Evolutionary conservation across 1,284 basidiomycete genomes (phyloP).

Genomic region (Tilletia caries): DNA sequence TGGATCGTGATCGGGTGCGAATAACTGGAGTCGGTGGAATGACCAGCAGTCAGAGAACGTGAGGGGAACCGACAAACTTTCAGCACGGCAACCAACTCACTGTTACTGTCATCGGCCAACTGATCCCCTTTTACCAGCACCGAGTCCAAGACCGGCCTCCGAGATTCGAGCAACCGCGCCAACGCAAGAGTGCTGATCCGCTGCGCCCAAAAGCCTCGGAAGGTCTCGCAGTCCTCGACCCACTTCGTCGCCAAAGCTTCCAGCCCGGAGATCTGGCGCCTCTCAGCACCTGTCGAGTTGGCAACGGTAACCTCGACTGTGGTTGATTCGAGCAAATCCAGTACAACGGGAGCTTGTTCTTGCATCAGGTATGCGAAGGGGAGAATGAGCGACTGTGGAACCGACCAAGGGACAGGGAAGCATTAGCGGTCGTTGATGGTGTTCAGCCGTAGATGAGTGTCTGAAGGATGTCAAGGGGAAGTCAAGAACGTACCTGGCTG

Average conservation of each 20-base stretch:
- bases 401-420: not conserved
- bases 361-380: conserved; percentile 91
- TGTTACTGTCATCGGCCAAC: conserved; percentile 56
- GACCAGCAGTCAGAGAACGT: not conserved
- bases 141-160: conserved; percentile 65
- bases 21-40: conserved; percentile 60
- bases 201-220: conserved; percentile 80
- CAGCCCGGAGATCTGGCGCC: conserved; percentile 61
- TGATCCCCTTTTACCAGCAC: conserved; percentile 87
- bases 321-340: conserved; percentile 67
- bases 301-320: conserved; percentile 54
- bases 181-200: conserved; percentile 68
- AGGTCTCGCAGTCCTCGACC: conserved; percentile 88
- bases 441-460: too few relatives aligned
- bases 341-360: conserved; percentile 71
- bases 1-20: conserved; percentile 88
- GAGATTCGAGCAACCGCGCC: conserved; percentile 69
- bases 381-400: conserved; percentile 66
- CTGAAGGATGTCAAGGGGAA: not conserved
- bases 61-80: too few relatives aligned
- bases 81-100: not conserved
- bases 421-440: too few relatives aligned
- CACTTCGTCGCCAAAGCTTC: conserved; percentile 80
- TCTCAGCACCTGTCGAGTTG: conserved; percentile 2
- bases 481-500: conserved; percentile 61